Base-by-base conservation (phyloP, 2,329 filamentous ascomycete genomes). In the Penicillium carneum region DNA sequence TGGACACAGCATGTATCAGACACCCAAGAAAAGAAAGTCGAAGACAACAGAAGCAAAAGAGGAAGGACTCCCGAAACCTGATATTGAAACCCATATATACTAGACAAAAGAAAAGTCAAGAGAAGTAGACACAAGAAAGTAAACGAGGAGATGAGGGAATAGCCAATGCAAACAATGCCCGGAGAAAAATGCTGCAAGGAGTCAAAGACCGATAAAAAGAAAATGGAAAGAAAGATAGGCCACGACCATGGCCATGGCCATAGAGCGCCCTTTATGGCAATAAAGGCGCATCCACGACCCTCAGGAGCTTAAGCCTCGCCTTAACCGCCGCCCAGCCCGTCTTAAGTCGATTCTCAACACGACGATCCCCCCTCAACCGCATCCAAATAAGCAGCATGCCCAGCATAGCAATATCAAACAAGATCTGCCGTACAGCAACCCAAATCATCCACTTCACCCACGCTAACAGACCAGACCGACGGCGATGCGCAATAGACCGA, bases 381-480 rank as follows among this genome's bases (percentile, higher is more conserved):
- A 80, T 74, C 74, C 74, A 81, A 26, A 81, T 66, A 53, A 81
- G 62, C 16, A 80, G 49, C 20, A 76, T 64, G 2, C 72, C 74
- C 23, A 83, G 84, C 7, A 83, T 61, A 23, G 90, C 80, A 10
- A 88, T 74, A 76, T 98, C 92, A 46, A 90, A 83, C 31, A 90
- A 81, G 6, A 95, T 69, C 72, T 97, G 92, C 74, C 92, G 92
- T 42, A 89, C 76, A 20, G 86, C 75, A 42, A 87, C 78, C 90
- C 90, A 93, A 0, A 90, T 74, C 3, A 89, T 69, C 85, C 92
- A 92, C 46, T 86, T 82, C 1, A 89, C 50, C 91, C 92, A 96
- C 1, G 88, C 84, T 50, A 87, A 84, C 26, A 90, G 76, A 56
- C 86, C 88, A 63, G 86, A 86, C 63, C 86, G 85, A 67, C 85